These are phyloP conservation scores for Pseudozyma sp. DNA, from an alignment of 1,284 basidiomycete species.

Conservation along the genomic window DNA sequence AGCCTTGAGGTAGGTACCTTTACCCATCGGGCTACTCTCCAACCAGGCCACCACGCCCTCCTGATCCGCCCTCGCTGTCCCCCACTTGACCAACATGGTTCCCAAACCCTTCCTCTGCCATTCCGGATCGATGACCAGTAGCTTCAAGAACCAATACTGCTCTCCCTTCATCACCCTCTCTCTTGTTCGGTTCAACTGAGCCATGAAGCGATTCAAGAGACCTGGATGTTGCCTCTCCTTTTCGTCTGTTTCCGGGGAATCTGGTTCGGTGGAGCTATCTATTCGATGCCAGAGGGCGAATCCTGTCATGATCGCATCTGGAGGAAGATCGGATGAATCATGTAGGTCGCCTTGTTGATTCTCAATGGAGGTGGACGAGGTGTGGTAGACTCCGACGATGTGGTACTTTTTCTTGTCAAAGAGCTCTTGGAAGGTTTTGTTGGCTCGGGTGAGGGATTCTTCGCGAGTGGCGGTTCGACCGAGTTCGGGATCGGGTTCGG, in stretches of 20 bases:
- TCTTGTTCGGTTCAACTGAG: conserved; percentile 16
- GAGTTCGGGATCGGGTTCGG: conserved; percentile 1
- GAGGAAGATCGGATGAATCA: background rate
- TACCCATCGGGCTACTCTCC: conserved; percentile 33
- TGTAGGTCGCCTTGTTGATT: background rate
- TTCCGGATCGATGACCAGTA: conserved; percentile 18
- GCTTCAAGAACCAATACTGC: conserved; percentile 28
- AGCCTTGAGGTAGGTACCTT: conserved; percentile 18
- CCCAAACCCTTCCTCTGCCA: conserved; percentile 28
- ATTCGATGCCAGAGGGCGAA: conserved; percentile 13
- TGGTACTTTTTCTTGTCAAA: background rate
- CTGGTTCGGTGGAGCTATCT: background rate
- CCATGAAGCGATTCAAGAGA: conserved; percentile 22
- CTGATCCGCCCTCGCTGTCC: conserved; percentile 4
- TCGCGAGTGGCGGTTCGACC: background rate
- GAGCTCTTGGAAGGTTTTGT: background rate
- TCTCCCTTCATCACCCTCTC: conserved; percentile 12
- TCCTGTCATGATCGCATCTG: background rate
- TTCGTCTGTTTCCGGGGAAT: background rate
- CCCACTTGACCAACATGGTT: conserved; percentile 11
- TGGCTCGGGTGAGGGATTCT: background rate
- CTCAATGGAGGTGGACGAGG: background rate
- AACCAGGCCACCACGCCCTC: conserved; percentile 15
- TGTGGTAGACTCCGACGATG: conserved; percentile 7
- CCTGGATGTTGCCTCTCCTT: background rate